These are phyloP conservation scores for Suhomyces vadensis DNA, from an alignment of 805 yeast genomes.

Conservation along the genomic window DNA sequence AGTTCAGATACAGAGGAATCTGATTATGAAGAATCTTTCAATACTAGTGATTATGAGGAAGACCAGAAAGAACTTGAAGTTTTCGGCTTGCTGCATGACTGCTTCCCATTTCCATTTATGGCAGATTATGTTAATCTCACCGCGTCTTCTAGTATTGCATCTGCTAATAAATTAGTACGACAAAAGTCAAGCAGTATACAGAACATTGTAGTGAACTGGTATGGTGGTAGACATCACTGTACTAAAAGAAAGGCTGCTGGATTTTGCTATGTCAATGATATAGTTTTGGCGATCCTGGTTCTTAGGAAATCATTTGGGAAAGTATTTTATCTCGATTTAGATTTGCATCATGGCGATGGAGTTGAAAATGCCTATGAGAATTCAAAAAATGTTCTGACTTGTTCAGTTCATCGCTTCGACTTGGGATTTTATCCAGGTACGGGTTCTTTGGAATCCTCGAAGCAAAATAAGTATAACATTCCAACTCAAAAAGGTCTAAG, in stretches of 20 bases:
- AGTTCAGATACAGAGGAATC: background rate
- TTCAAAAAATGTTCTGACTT: conserved; percentile 56
- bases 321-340: conserved; percentile 67
- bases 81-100: conserved; percentile 58
- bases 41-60: background rate
- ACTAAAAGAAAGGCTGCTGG: conserved; percentile 58
- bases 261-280: conserved; percentile 73
- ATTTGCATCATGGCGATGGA: conserved; percentile 81
- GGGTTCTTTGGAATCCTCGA: conserved; percentile 44
- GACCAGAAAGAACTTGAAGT: background rate
- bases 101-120: conserved; percentile 60
- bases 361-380: conserved; percentile 64
- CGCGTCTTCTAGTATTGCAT: conserved; percentile 59
- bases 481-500: conserved; percentile 59
- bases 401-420: conserved; percentile 65
- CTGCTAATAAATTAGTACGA: conserved; percentile 40
- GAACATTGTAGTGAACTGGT: conserved; percentile 62
- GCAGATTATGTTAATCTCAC: conserved; percentile 47
- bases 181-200: conserved; percentile 16
- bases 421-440: conserved; percentile 75
- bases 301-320: conserved; percentile 48
- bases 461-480: conserved; percentile 46
- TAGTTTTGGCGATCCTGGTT: conserved; percentile 54
- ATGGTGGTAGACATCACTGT: conserved; percentile 80
- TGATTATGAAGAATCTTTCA: background rate